Base-by-base conservation (phyloP, 805 yeast genomes). In the Teunomyces tritomae region DNA sequence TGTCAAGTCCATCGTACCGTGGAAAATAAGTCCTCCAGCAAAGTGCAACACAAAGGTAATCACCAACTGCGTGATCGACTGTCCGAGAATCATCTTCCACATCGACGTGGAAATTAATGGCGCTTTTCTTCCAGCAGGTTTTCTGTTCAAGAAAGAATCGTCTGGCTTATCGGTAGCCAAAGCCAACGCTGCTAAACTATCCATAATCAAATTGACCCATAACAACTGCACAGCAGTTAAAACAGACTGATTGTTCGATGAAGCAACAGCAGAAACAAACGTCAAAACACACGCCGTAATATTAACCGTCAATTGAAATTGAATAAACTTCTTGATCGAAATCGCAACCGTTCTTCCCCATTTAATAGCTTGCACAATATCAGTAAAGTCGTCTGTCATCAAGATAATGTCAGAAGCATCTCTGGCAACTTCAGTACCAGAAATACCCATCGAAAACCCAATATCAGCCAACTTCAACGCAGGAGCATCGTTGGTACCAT, bases 401-500 rank as follows among this genome's bases (percentile, higher is more conserved):
- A 89, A 77, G 56, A 89, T 88, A 57, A 89, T 89, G 69, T 89
- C 96, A 8, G 92, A 88, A 6, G 99, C 99, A 64, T 94, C 99
- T 66, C 97, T 82, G 8, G 99, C 99, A 52, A 94, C 98, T 69
- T 94, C 99, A 2, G 99, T 94, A 55, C 99, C 99, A 7, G 96
- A 79, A 51, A 91, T 89, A 55, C 99, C 99, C 99, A 94, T 94
- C 2, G 98, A 88, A 63, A 94, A 92, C 1, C 99, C 99, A 49
- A 94, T 96, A 70, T 94, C 98, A 0, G 99, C 99, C 49, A 91
- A 76, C 62, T 92, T 89, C 61, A 94, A 78, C 3, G 99, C 98
- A 11, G 97, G 97, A 0, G 98, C 99, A 76, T 94, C 99, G 65
- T 94, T 94, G 7, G 98, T 92, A 68, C 99, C 99, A 66, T 94